Evolutionary conservation across 768 basidiomycete genomes (phyloP), one percentile per base, ranked within the genome.

Genomic region (Gymnopilus junonius): DNA sequence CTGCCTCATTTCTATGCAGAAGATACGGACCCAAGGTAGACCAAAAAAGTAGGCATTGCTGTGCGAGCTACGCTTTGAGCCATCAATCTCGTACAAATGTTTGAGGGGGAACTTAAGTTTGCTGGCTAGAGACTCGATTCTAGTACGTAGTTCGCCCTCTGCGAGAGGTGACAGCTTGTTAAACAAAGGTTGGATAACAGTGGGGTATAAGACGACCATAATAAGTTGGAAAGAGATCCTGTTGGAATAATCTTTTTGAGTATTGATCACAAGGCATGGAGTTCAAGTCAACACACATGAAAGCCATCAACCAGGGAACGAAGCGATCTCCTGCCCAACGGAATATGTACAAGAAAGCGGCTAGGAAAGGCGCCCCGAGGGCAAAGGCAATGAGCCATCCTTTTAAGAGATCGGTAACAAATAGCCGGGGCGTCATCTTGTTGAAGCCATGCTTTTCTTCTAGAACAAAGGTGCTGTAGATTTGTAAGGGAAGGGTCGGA

Each of bases 41-140:
- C 97, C 97, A 67, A 95, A 98, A 83, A 98, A 98, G 80, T 97
- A 99, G n/a, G 96, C 96, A 67, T 98, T 98, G 68, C 90, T 92
- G 77, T 99, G 97, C 2, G 93, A 91, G 76, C 91, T 94, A 51
- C 97, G 88, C 80, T 97, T 97, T 35, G 92, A 95, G 29, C 97
- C 97, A 72, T 99, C 96, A 68, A 99, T 98, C 74, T 97, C 95
- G 74, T 97, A 99, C 56, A 99, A 75, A 75, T 96, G 91, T 71
- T 91, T 97, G 60, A 98, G 80, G 0, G 97, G 97, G 85, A 99
- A 99, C 61, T 90, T 87, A 69, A 99, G 89, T 70, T 89, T 90
- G 40, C 78, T 69, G 0, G 96, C 94, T 15, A 99, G 82, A 0
- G 75, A 71, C 70, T 97, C 93, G 39, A 96, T 92, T 39, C 93